Evolutionary conservation across 371 early-diverging fungal species (phyloP).

Genomic region (Choanephora cucurbitarum): DNA sequence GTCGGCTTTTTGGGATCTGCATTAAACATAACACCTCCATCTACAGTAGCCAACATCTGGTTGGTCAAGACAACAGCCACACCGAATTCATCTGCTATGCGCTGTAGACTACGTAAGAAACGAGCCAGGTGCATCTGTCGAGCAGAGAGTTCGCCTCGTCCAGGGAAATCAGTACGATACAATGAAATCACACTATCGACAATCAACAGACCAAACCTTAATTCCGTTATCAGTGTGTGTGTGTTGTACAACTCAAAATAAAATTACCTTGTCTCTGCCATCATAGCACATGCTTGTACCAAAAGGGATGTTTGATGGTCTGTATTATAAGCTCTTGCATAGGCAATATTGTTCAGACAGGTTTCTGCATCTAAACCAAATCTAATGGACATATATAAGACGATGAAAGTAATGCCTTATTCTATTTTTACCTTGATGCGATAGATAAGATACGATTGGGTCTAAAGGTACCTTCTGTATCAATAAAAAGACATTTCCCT

Average conservation of each 20-base stretch:
- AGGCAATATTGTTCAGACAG: constrained; percentile 95
- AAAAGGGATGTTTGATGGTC: constrained; percentile 96
- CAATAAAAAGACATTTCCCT: constrained; percentile 98
- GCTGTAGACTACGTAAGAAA: constrained; percentile 87
- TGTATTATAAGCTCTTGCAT: constrained; percentile 97
- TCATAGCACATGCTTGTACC: constrained; percentile 94
- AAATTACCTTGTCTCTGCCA: constrained; percentile 87
- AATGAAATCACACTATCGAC: constrained; percentile 98
- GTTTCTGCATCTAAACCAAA: constrained; percentile 87
- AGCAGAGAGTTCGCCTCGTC: constrained; percentile 97
- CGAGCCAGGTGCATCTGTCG: constrained; percentile 97
- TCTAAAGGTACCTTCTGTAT: constrained; percentile 99
- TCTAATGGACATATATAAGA: constrained; percentile 12
- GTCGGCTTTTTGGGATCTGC: constrained; percentile 98
- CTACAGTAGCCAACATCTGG: constrained; percentile 98
- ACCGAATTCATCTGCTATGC: constrained; percentile 92
- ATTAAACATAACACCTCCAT: constrained; percentile 91
- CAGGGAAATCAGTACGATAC: constrained; percentile 98
- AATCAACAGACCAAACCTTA: constrained; percentile 85
- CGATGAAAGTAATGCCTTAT: background rate
- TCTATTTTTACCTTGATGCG: constrained; percentile 72
- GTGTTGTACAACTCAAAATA: too few species aligned
- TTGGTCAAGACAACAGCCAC: constrained; percentile 88
- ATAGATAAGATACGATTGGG: constrained; percentile 91
- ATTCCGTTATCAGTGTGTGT: background rate